These are phyloP conservation scores for Mycena crocata DNA, from an alignment of 768 basidiomycete species.

Conservation along the genomic window DNA sequence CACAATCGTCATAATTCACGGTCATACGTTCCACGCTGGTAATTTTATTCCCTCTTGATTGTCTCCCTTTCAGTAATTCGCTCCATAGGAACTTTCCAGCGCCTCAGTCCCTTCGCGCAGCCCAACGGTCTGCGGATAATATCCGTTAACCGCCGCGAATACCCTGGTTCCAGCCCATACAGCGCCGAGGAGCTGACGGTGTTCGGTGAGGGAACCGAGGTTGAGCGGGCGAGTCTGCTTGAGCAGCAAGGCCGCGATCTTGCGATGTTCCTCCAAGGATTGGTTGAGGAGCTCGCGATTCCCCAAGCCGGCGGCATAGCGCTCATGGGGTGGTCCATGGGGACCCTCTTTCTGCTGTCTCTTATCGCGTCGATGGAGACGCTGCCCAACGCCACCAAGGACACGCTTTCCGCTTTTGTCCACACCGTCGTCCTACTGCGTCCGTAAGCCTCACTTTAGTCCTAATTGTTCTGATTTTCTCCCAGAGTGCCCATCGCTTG, in stretches of 20 bases:
- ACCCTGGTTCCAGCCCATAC: slow-evolving; percentile 46
- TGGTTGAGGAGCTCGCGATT: slow-evolving; percentile 37
- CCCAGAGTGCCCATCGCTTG: slow-evolving; percentile 40
- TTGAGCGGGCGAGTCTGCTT: slow-evolving; percentile 35
- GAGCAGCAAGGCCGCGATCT: slow-evolving; percentile 44
- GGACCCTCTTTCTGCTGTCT: slow-evolving; percentile 38
- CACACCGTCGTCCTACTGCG: slow-evolving; percentile 37
- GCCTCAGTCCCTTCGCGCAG: slow-evolving; percentile 33
- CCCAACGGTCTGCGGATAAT: slow-evolving; percentile 41
- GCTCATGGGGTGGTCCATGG: slow-evolving; percentile 47
- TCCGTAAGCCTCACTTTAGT: slow-evolving; percentile 8
- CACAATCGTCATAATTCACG: slow-evolving; percentile 45
- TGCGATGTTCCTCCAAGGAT: slow-evolving; percentile 40
- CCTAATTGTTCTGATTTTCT: background rate
- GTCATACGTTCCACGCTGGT: slow-evolving; percentile 45
- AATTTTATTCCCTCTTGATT: background rate
- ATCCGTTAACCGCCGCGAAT: slow-evolving; percentile 48
- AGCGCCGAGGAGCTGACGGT: slow-evolving; percentile 38
- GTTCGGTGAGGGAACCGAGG: slow-evolving; percentile 29
- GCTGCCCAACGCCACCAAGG: slow-evolving; percentile 30
- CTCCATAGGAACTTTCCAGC: slow-evolving; percentile 39
- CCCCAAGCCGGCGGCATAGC: slow-evolving; percentile 37
- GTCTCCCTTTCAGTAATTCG: background rate
- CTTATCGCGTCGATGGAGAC: slow-evolving; percentile 35
- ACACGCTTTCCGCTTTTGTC: slow-evolving; percentile 36